Percentiles rank a stretch among this genome's conserved stretches.
phyloP scores from a whole-genome alignment of 768 basidiomycete genomes.

The Leccinum arenicola region DNA sequence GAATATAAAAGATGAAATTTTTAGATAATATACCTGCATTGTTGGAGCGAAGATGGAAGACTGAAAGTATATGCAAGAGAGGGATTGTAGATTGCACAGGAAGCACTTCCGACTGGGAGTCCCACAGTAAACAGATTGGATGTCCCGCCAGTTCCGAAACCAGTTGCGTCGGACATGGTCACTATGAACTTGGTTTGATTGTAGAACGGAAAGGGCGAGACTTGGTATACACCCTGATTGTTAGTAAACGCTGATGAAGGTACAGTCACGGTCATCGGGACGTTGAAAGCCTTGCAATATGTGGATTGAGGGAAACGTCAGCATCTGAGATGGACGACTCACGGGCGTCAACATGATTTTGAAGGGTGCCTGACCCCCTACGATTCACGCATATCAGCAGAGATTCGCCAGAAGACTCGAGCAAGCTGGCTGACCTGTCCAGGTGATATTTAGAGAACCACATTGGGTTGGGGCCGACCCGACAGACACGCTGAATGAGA shows the following conservation, averaged over 20 bases:
- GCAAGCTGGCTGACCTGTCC: constrained; percentile 52
- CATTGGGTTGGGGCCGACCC: constrained; percentile 54
- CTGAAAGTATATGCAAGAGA: constrained; percentile 45
- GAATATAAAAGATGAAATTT: not conserved
- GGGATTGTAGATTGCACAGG: constrained; percentile 50
- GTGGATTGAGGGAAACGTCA: constrained; percentile 3
- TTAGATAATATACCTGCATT: constrained; percentile 51
- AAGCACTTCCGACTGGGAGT: constrained; percentile 35
- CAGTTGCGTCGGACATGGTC: constrained; percentile 70
- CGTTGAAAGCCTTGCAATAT: constrained; percentile 46
- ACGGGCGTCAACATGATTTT: constrained; percentile 50
- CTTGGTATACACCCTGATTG: constrained; percentile 51
- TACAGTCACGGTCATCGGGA: constrained; percentile 52
- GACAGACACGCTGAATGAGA: constrained; percentile 47
- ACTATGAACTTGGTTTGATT: constrained; percentile 44
- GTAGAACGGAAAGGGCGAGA: constrained; percentile 41
- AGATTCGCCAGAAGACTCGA: not conserved
- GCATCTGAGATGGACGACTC: constrained; percentile 18
- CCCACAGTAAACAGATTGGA: constrained; percentile 49
- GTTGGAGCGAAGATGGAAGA: constrained; percentile 50
- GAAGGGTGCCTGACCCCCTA: constrained; percentile 61
- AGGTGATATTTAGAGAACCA: constrained; percentile 56
- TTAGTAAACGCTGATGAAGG: constrained; percentile 52
- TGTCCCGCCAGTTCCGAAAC: constrained; percentile 65
- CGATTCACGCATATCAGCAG: constrained; percentile 2